Conservation (phyloP, 306 rosid genomes). For the Quercus cerris region DNA sequence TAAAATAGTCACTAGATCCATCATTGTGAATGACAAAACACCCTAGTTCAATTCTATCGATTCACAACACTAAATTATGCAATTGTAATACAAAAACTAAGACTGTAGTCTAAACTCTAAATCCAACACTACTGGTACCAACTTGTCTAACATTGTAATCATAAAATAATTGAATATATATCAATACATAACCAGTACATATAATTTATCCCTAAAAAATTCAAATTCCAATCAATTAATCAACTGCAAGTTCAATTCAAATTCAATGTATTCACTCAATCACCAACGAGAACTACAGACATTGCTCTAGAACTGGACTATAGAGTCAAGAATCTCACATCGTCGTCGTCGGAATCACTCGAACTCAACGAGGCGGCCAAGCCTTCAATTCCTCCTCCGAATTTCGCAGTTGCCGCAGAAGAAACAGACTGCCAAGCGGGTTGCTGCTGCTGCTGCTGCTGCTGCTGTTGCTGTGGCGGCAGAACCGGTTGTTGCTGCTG, state of each 20-base stretch:
- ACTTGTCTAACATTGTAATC: neutral
- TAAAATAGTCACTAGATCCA: neutral
- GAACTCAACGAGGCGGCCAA: conserved; percentile 69
- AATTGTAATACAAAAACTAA: no score
- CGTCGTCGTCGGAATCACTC: conserved; percentile 93
- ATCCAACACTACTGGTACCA: neutral
- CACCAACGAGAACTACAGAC: neutral
- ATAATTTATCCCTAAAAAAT: no score
- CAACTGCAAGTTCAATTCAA: no score
- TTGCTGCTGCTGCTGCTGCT: conserved; percentile 18
- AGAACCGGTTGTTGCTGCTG: neutral
- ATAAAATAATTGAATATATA: no score
- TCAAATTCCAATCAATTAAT: no score
- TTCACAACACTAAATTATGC: no score
- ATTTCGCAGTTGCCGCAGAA: conserved; percentile 52
- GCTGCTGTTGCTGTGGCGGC: conserved; percentile 19
- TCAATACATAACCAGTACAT: no score
- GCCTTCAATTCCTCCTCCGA: conserved; percentile 55
- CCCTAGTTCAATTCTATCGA: neutral
- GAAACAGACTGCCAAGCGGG: conserved; percentile 62
- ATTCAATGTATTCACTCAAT: neutral
- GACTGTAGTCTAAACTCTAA: neutral
- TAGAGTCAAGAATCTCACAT: conserved; percentile 44
- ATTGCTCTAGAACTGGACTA: conserved; percentile 6
- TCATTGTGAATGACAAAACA: neutral